A percentile compares a stretch with the other conserved stretches of the same genome.
Evolutionary conservation across 805 yeast genomes (phyloP).

Genomic region (Suhomyces prunicola): DNA sequence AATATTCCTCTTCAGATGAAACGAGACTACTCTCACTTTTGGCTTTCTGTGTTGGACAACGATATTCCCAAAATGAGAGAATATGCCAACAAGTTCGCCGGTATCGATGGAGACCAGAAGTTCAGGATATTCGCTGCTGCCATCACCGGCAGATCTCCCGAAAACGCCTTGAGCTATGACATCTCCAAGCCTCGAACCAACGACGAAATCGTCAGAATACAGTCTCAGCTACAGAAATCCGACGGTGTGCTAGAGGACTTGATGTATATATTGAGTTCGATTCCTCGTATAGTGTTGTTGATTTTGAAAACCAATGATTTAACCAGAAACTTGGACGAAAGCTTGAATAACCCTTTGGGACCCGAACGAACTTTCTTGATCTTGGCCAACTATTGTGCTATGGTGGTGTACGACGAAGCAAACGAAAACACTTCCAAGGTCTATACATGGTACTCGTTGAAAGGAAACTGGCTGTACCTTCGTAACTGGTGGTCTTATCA

Average conservation of each 20-base stretch:
- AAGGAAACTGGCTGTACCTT: constrained; percentile 14
- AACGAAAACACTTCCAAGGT: constrained; percentile 33
- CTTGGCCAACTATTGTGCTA: constrained; percentile 87
- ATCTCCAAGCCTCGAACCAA: constrained; percentile 50
- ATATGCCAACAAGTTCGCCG: constrained; percentile 78
- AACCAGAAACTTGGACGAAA: constrained; percentile 84
- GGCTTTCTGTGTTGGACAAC: constrained; percentile 82
- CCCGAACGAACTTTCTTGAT: constrained; percentile 84
- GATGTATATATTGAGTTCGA: constrained; percentile 71
- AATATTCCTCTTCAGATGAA: constrained; percentile 75
- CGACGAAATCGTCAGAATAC: constrained; percentile 68
- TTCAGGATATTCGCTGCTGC: constrained; percentile 89
- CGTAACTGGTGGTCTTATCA: constrained; percentile 35
- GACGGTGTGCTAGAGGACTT: constrained; percentile 67
- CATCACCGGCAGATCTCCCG: constrained; percentile 88
- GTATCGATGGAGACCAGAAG: constrained; percentile 65
- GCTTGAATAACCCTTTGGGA: constrained; percentile 77
- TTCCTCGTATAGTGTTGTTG: constrained; percentile 83
- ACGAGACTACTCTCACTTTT: constrained; percentile 81
- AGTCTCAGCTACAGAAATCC: constrained; percentile 51
- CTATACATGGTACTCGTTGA: constrained; percentile 18
- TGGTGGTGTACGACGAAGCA: constrained; percentile 69
- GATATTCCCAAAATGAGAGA: constrained; percentile 62
- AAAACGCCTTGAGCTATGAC: constrained; percentile 66
- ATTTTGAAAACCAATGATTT: constrained; percentile 92